Evolutionary conservation across 139 green algal genomes (phyloP), one percentile per base, ranked within the genome.

Genomic region (Picochlorum sp.): DNA sequence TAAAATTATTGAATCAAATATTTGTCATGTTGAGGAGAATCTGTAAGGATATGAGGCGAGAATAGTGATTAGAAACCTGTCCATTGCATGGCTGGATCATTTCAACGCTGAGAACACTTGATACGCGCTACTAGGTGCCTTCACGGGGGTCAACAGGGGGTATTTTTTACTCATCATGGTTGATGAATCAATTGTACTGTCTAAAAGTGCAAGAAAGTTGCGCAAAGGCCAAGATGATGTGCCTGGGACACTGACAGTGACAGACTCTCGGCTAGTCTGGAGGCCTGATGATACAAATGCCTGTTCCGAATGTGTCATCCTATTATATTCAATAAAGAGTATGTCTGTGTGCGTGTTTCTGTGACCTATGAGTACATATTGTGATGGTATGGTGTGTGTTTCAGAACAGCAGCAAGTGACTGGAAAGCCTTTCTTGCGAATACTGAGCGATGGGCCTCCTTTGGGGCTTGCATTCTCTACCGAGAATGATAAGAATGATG

Each of bases 351-450:
- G 41, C 34, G 6, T 41, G 7, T 41, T 41, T 47, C 4, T 31
- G 52, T 21, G 31, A 26, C 8, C 15, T 21, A 26, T 44, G 51
- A 11, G 2, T 8, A 41, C 8, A 11, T 41, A 41, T 41, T 13
- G 8, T 11, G 6, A 11, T 41, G 8, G 28, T 9, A 54, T 21
- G 15, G 11, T 20, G n/a, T 21, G 16, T 20, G 14, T 44, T 34
- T 45, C 71, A 78, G 71, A 61, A 10, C 66, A 59, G 21, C 71
- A 78, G 57, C 71, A 73, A 30, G 71, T 66, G 16, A 60, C 71
- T 14, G 60, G 62, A 50, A 78, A 78, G 54, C 71, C 71, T 2
- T 71, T 74, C 18, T 57, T 78, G 20, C 31, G 60, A 38, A 59
- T 66, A 20, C n/a, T 66, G 15, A 56, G 37, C 34, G 16, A 21